Base-by-base conservation (phyloP, 2,329 filamentous ascomycete species). In the Apiospora aurea region DNA sequence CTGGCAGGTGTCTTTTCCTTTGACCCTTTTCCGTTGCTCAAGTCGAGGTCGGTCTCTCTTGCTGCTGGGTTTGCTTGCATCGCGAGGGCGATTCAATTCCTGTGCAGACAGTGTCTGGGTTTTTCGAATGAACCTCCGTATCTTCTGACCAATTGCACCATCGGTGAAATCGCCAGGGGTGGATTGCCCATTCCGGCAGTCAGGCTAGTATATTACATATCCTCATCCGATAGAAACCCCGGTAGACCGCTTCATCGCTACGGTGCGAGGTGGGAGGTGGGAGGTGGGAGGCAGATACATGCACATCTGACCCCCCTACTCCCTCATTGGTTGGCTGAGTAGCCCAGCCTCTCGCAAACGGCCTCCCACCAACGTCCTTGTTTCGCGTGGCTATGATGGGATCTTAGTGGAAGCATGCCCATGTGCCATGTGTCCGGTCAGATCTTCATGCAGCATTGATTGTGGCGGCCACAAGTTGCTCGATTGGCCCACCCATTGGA, bases 301-400 rank as follows among this genome's bases (percentile, higher is more conserved):
- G 34, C 29, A 38, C 34, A 38, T 10, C n/a, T 64, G 57, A 61
- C 53, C 51, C 51, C 57, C 34, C 34, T 38, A 21, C 57, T 41
- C 34, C n/a, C 57, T 64, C 57, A 64, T 64, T 64, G 57, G 57
- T 41, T 64, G 57, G 57, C 21, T 64, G 18, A 41, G 44, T 26
- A 24, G 67, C 67, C 67, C 47, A 49, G 34, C 67, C 44, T 49
- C 67, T 49, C 47, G 67, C 44, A 29, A 46, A 69, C 67, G 67
- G 67, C 67, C 67, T 69, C 67, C 68, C 68, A 41, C 68, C 68
- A 69, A 69, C 68, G 68, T 69, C 49, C 46, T 69, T 34, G 68
- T 51, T 69, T 69, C 68, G 68, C 68, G 68, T 69, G 68, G 68
- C 68, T 41, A 53, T 69, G 68, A 69, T 69, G 68, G 68, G 46